Base-by-base conservation (phyloP, 768 basidiomycete genomes). In the Saitozyma sp. region DNA sequence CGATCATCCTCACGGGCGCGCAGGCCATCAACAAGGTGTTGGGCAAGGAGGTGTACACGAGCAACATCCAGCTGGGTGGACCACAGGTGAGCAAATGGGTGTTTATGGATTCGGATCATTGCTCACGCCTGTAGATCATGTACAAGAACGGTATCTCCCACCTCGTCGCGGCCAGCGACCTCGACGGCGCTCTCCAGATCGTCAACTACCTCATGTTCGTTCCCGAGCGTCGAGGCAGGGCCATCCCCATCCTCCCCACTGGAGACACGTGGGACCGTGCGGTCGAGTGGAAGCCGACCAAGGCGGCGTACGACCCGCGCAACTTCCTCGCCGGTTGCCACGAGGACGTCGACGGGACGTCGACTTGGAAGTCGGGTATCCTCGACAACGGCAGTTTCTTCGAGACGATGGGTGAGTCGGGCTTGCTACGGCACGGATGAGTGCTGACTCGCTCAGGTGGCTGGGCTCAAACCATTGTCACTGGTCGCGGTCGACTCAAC, bases 141-240 rank as follows among this genome's bases (percentile, higher is more conserved):
- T 90, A 92, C 86, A 97, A 97, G 86, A 99, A 99, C 76, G 96
- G 96, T 81, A 91, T 98, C 59, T 96, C 95, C 6, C 96, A 99
- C 78, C 83, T 98, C 62, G 94, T 92, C 4, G 94, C 96, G 41
- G 86, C 86, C 71, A 97, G 92, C 77, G 96, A 99, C 78, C 83
- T 99, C 41, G 91, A 98, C 79, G 96, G 96, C 62, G 92, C 94
- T 14, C 88, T 88, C 29, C 89, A 93, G 62, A 97, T 98, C 68
- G 82, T 97, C 50, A 86, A 92, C 69, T 99, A 96, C 92, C 78
- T 99, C 62, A 90, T 93, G 9, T 99, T 92, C 78, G 85, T 98
- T 2, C 95, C 96, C 71, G 73, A 70, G 40, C 82, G 83, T 70
- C 92, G 89, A 76, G 88, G 88, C 62, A 87, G 85, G 8, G 83